Base-by-base conservation (phyloP, 2,329 filamentous ascomycete species). In the Claviceps humidiphila region DNA sequence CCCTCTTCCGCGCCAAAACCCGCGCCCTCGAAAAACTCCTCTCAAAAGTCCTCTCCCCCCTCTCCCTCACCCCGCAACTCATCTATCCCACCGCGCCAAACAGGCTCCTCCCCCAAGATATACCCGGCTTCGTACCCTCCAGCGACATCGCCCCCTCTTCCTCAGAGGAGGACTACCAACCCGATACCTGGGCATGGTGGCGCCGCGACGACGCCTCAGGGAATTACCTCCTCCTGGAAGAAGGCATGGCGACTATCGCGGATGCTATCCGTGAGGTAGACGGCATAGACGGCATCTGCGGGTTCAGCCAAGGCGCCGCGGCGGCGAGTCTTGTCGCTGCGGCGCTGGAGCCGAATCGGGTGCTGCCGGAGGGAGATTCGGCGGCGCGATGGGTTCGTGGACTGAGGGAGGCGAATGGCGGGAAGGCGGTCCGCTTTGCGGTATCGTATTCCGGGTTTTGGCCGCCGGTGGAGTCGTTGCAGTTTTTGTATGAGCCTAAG, bases 1-100 rank as follows among this genome's bases (percentile, higher is more conserved):
- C 83, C 4, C 74, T 89, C 57, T 96, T 96, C 78, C 84, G 81
- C 65, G 80, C 84, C 66, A 96, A 96, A 72, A 94, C 88, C 46
- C 87, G 89, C 66, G 88, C 88, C 11, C 74, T 96, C 1, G 81
- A 89, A 60, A 95, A 96, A 68, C 74, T 84, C 51, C 77, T 96
- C 53, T 68, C 74, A 55, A 95, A 95, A 64, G 71, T 80, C 30
- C 85, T 96, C 57, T 68, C 76, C 2, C 76, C 82, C 45, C 69
- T 77, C 52, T 71, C 73, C 58, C 65, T 79, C 60, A 74, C 65
- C 51, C 76, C 73, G 57, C 73, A 67, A 3, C 74, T 88, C 51
- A 68, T 81, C 63, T 89, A 86, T 68, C 84, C 85, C 4, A 87
- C 84, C 0, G 86, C 68, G 0, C 86, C 87, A 4, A 74, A 78